A percentile compares a stretch with the other conserved stretches of the same genome.
phyloP scores from a whole-genome alignment of 2,329 filamentous ascomycete species.

The Botryotinia narcissicola region DNA sequence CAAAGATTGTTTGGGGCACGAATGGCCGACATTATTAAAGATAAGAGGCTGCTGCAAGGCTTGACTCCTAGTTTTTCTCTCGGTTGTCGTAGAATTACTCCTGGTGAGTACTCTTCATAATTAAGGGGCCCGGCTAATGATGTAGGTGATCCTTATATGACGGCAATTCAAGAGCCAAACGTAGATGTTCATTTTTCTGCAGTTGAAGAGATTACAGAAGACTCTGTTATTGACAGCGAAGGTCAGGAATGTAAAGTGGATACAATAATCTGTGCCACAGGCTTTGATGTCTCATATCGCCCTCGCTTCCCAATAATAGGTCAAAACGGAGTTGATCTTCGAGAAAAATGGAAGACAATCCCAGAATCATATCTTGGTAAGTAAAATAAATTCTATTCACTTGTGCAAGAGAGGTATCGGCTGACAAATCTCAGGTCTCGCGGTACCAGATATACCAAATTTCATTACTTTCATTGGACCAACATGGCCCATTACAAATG shows the following conservation, averaged over 20 bases:
- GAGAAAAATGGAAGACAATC: conserved; percentile 36
- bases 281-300: conserved; percentile 37
- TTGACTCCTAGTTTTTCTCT: conserved; percentile 44
- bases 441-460: conserved; percentile 33
- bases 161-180: conserved; percentile 49
- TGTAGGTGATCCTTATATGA: conserved; percentile 49
- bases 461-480: conserved; percentile 35
- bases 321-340: conserved; percentile 28
- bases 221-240: conserved; percentile 45
- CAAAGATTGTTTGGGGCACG: conserved; percentile 42
- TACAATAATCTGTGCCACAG: conserved; percentile 40
- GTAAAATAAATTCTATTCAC: not conserved
- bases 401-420: not conserved
- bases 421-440: conserved; percentile 28
- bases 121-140: conserved; percentile 29
- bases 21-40: conserved; percentile 52
- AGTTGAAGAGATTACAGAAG: conserved; percentile 46
- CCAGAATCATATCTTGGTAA: conserved; percentile 33
- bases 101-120: conserved; percentile 22
- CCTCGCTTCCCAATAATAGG: conserved; percentile 36
- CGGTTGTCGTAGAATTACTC: conserved; percentile 45
- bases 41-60: conserved; percentile 46
- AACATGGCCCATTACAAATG: conserved; percentile 33
- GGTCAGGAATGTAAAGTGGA: conserved; percentile 38
- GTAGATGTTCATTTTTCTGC: conserved; percentile 51